A percentile compares a stretch with the other conserved stretches of the same genome.
phyloP scores from a whole-genome alignment of 768 basidiomycete genomes.

The Tephrocybe rancida region DNA sequence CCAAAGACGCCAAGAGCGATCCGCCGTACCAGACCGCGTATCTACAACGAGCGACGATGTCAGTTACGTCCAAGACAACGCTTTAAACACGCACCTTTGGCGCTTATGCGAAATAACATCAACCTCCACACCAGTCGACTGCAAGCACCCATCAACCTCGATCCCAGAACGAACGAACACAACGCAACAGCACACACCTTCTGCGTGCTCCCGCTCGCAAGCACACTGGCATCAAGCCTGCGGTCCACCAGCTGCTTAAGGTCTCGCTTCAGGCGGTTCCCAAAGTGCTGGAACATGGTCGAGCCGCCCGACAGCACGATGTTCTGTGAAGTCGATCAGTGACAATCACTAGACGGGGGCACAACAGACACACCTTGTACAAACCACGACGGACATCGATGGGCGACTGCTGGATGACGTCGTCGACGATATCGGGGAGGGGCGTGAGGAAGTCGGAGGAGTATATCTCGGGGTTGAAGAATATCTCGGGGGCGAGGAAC shows the following conservation, averaged over 20 bases:
- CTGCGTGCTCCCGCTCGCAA: slow-evolving; percentile 71
- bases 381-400: slow-evolving; percentile 96
- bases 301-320: slow-evolving; percentile 97
- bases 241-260: slow-evolving; percentile 93
- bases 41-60: slow-evolving; percentile 36
- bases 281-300: slow-evolving; percentile 99
- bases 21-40: slow-evolving; percentile 99
- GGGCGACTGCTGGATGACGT: slow-evolving; percentile 92
- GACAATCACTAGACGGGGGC: background rate
- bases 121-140: slow-evolving; percentile 97
- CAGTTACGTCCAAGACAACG: slow-evolving; percentile 5
- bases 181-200: slow-evolving; percentile 63
- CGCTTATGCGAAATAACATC: slow-evolving; percentile 99
- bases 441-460: slow-evolving; percentile 98
- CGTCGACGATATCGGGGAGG: slow-evolving; percentile 93
- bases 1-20: slow-evolving; percentile 89
- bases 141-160: slow-evolving; percentile 1
- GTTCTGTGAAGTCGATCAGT: slow-evolving; percentile 58
- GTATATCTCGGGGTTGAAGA: slow-evolving; percentile 99
- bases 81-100: slow-evolving; percentile 66
- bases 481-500: slow-evolving; percentile 98
- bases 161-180: background rate
- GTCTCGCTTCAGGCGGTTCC: slow-evolving; percentile 94
- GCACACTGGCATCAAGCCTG: slow-evolving; percentile 76
- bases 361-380: slow-evolving; percentile 68